Conservation (phyloP, 345 rosid species). For the Laguncularia racemosa region DNA sequence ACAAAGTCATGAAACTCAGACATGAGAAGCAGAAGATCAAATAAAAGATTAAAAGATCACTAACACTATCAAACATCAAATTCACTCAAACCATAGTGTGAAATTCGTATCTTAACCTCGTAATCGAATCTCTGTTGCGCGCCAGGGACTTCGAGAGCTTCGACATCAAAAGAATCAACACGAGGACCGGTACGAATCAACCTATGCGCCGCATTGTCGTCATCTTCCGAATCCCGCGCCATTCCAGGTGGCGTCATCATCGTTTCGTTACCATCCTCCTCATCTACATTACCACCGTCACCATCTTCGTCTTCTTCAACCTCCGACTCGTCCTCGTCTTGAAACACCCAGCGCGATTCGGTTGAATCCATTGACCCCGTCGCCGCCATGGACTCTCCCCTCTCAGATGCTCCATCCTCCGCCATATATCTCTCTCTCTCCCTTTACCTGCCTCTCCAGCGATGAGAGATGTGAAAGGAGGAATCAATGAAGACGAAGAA, state of each 20-base stretch:
- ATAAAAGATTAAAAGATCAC: background rate
- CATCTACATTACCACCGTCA: conserved; percentile 57
- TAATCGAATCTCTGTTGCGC: conserved; percentile 52
- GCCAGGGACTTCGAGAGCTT: conserved; percentile 91
- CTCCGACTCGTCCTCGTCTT: conserved; percentile 77
- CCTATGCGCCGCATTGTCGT: conserved; percentile 61
- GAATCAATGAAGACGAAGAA: background rate
- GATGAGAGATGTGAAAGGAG: background rate
- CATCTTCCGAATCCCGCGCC: conserved; percentile 70
- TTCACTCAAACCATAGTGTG: background rate
- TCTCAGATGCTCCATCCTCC: conserved; percentile 51
- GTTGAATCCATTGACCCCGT: conserved; percentile 62
- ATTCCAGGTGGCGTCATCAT: conserved; percentile 16
- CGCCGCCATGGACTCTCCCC: conserved; percentile 44
- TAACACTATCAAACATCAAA: background rate
- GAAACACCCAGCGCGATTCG: conserved; percentile 95
- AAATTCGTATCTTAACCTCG: conserved; percentile 37
- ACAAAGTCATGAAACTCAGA: too few relatives aligned
- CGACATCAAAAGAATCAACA: conserved; percentile 90
- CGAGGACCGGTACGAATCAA: conserved; percentile 87
- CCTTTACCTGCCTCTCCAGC: background rate
- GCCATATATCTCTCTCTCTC: conserved; percentile 28
- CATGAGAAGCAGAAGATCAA: too few relatives aligned
- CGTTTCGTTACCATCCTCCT: conserved; percentile 30
- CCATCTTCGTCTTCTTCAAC: conserved; percentile 36